Evolutionary conservation across 2,329 filamentous ascomycete genomes (phyloP), one percentile per base, ranked within the genome.

Genomic region (Teratosphaeria epicoccoides): DNA sequence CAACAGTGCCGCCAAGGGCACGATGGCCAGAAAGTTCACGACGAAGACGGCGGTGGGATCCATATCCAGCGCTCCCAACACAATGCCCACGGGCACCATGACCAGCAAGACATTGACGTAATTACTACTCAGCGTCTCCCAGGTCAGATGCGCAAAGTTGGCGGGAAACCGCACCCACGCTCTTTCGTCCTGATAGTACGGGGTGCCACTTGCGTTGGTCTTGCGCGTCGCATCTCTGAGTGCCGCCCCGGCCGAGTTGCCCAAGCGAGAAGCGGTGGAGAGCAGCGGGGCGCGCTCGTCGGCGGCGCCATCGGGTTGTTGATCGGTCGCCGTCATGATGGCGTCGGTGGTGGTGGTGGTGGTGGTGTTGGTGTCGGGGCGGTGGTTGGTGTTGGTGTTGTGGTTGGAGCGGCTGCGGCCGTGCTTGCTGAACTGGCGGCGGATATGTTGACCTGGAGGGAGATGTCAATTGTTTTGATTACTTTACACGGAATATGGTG

Each of bases 21-120:
- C 83, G 58, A 89, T 88, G 60, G 86, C 86, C 59, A 89, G 78
- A 72, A 89, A 89, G 72, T 90, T 90, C 66, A 89, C 77, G 47
- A 81, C 73, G 68, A 90, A 90, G 57, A 88, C 78, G 51, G 79
- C 77, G 10, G 82, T 80, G 1, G 86, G 77, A 62, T 76, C 74
- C 82, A 84, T 85, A 46, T 73, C 71, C 54, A 80, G 61, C 12
- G 72, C 70, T 53, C 84, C 85, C 53, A 85, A 81, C 49, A 82
- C 63, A 56, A 90, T 86, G 55, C 85, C 86, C 43, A 87, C 67
- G 9, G 86, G 85, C 7, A 89, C 87, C 63, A 84, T 82, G 54
- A 88, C 74, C 57, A 93, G 82, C 50, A 84, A 75, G 57, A 84
- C 77, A 66, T 90, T 91, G 67, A 78, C 82, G 68, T 76, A 76